A percentile compares a stretch with the other conserved stretches of the same genome.
Conservation (phyloP, 2,329 filamentous ascomycete genomes). For the Capronia epimyces region DNA sequence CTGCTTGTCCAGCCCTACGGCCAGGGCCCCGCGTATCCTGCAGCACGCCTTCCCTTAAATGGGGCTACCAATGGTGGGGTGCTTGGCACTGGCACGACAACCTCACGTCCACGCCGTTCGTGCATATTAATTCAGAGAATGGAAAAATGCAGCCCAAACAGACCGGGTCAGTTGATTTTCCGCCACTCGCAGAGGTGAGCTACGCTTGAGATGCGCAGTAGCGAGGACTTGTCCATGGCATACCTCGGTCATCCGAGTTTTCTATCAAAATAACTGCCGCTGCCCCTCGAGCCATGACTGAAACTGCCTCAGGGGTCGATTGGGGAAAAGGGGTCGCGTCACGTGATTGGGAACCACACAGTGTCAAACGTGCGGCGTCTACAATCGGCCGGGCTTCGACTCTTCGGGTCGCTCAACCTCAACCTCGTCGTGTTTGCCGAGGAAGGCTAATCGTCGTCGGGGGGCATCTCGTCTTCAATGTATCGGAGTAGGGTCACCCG, state of each 20-base stretch:
- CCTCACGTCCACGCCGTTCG: slow-evolving; percentile 20
- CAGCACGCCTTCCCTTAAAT: slow-evolving; percentile 23
- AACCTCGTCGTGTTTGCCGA: background rate
- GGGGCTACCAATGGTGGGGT: slow-evolving; percentile 25
- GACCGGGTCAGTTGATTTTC: too few relatives aligned
- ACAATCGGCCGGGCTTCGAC: background rate
- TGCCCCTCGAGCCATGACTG: slow-evolving; percentile 8
- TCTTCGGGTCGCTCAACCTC: background rate
- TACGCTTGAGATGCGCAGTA: too few relatives aligned
- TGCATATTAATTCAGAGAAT: background rate
- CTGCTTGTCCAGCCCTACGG: slow-evolving; percentile 14
- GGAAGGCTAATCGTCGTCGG: slow-evolving; percentile 73
- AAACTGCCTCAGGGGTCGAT: slow-evolving; percentile 21
- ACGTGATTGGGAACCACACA: background rate
- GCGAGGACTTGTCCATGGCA: too few relatives aligned
- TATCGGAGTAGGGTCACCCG: slow-evolving; percentile 84
- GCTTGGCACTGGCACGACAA: slow-evolving; percentile 22
- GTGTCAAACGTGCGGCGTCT: background rate
- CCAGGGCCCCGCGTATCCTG: slow-evolving; percentile 17
- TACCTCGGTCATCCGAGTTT: background rate
- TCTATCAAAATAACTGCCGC: background rate
- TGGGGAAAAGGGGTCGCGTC: background rate
- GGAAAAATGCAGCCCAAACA: too few relatives aligned
- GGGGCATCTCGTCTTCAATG: slow-evolving; percentile 95
- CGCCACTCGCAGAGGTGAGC: too few relatives aligned